These are phyloP conservation scores for Aspergillus tanneri DNA, from an alignment of 2,329 filamentous ascomycete species.

Conservation along the genomic window DNA sequence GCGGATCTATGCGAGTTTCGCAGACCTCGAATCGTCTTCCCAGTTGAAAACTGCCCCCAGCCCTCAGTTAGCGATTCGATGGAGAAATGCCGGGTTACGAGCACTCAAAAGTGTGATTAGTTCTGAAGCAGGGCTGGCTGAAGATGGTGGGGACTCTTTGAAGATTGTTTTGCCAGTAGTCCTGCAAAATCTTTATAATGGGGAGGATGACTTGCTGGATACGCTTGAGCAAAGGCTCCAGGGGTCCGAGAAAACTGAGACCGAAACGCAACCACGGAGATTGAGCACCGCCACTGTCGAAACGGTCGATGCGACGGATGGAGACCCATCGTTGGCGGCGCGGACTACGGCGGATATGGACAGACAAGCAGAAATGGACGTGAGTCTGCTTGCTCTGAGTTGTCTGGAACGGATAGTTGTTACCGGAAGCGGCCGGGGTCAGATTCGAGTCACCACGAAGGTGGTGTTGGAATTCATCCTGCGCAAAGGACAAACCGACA, in stretches of 20 bases:
- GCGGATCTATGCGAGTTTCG: slow-evolving; percentile 73
- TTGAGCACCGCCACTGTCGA: slow-evolving; percentile 77
- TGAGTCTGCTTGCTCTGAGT: slow-evolving; percentile 77
- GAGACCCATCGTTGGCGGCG: slow-evolving; percentile 64
- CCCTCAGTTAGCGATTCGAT: slow-evolving; percentile 73
- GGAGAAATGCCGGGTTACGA: slow-evolving; percentile 70
- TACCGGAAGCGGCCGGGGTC: slow-evolving; percentile 70
- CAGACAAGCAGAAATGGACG: slow-evolving; percentile 83
- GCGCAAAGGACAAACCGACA: slow-evolving; percentile 56
- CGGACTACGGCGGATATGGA: slow-evolving; percentile 85
- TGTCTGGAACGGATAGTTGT: slow-evolving; percentile 85
- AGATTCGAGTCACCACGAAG: slow-evolving; percentile 74
- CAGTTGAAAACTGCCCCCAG: slow-evolving; percentile 56
- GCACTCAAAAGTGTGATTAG: slow-evolving; percentile 79
- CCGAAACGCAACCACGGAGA: slow-evolving; percentile 64
- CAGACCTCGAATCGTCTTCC: slow-evolving; percentile 58
- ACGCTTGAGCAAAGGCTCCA: slow-evolving; percentile 66
- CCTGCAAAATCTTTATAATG: slow-evolving; percentile 78
- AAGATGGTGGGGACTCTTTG: slow-evolving; percentile 73
- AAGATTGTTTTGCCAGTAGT: slow-evolving; percentile 79
- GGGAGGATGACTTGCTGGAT: slow-evolving; percentile 61
- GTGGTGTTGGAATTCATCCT: slow-evolving; percentile 73
- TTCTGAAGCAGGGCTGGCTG: slow-evolving; percentile 75
- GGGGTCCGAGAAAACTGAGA: slow-evolving; percentile 66
- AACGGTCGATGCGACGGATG: slow-evolving; percentile 68